These are phyloP conservation scores for Epichloe coenophiala DNA, from an alignment of 2,329 filamentous ascomycete genomes.

Conservation along the genomic window DNA sequence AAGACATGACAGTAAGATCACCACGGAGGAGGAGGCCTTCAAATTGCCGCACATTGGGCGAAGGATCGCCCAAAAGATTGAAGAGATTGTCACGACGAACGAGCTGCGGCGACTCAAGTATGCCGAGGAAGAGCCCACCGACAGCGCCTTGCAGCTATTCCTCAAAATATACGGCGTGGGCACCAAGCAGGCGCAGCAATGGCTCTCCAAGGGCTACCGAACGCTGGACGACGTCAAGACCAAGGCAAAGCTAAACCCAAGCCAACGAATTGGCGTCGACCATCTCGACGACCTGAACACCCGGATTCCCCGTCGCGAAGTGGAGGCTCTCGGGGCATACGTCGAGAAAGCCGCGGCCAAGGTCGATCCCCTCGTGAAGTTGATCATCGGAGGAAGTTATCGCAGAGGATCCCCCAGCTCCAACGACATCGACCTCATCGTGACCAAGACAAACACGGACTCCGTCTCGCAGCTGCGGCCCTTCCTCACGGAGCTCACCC, in stretches of 20 bases:
- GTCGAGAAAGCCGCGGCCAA: slow-evolving; percentile 44
- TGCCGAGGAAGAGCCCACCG: slow-evolving; percentile 51
- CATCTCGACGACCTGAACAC: slow-evolving; percentile 68
- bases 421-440: slow-evolving; percentile 74
- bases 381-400: slow-evolving; percentile 75
- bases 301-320: slow-evolving; percentile 66
- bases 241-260: slow-evolving; percentile 49
- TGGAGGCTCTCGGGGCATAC: slow-evolving; percentile 52
- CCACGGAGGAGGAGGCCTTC: slow-evolving; percentile 55
- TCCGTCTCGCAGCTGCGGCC: slow-evolving; percentile 42
- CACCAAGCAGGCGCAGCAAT: slow-evolving; percentile 52
- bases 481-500: slow-evolving; percentile 51
- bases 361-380: slow-evolving; percentile 51
- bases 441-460: slow-evolving; percentile 52
- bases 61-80: slow-evolving; percentile 70
- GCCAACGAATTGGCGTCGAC: slow-evolving; percentile 64
- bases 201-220: slow-evolving; percentile 59
- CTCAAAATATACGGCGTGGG: slow-evolving; percentile 72
- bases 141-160: slow-evolving; percentile 54
- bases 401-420: slow-evolving; percentile 61
- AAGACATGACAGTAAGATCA: slow-evolving; percentile 49
- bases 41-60: slow-evolving; percentile 55
- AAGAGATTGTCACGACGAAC: slow-evolving; percentile 72
- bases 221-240: slow-evolving; percentile 57
- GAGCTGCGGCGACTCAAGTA: slow-evolving; percentile 59